Evolutionary conservation across 2,329 filamentous ascomycete species (phyloP), one percentile per base, ranked within the genome.

Genomic region (Aspergillus brasiliensis): DNA sequence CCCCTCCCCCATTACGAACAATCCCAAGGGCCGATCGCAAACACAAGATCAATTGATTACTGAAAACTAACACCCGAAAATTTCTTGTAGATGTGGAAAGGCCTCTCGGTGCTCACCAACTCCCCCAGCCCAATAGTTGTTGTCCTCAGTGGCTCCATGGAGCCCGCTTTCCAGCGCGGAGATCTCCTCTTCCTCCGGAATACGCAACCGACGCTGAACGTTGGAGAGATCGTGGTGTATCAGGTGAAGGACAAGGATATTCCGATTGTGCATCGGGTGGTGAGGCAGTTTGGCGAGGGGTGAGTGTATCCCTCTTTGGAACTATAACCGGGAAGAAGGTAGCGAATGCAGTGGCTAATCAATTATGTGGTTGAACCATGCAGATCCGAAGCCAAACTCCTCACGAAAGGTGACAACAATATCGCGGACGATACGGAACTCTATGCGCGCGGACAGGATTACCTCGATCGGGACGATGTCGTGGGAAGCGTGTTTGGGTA

Each of bases 351-450:
- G 13, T 15, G 2, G 19, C 48, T 44, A 42, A 23, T 31, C 56
- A 8, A 7, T 25, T 25, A n/a, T 54, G 5, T 25, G 27, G 21
- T 52, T 44, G 28, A 31, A 31, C 28, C 10, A 21, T 57, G 5
- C 55, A 75, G 72, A 31, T 65, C 54, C 65, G 10, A 64, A 64
- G 7, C 61, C 66, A 77, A 91, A 72, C 86, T 99, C 19, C 85
- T 99, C 58, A 99, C 95, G 34, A 99, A 99, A 80, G 95, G 95
- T 67, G 95, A 99, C 80, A 99, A 98, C 83, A 99, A 99, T 75
- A 78, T 87, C 7, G 91, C 91, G 44, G 94, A 98, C 76, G 95
- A 99, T 75, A 96, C 92, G 15, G 93, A 97, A 74, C 84, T 90
- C 17, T 97, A 97, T 75, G 93, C 95, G 2, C 82, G 83, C 40